Percentiles rank a stretch among this genome's conserved stretches.
phyloP scores from a whole-genome alignment of 331 rosid genomes.

The Telfairia occidentalis region DNA sequence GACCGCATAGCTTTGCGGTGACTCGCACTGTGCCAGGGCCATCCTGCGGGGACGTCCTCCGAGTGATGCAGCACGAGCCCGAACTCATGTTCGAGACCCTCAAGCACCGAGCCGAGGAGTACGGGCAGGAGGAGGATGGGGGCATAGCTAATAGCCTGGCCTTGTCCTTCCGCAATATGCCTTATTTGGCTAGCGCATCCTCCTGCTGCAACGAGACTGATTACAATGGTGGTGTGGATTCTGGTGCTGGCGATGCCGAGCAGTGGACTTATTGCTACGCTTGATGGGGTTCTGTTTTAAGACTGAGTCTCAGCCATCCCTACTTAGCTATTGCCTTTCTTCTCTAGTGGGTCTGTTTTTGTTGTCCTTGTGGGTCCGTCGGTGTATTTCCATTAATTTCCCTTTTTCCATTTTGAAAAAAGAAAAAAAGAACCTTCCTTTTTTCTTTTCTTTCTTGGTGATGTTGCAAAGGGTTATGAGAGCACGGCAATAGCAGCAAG shows the following conservation, averaged over 20 bases:
- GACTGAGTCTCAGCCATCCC: slow-evolving; percentile 10
- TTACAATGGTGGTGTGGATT: slow-evolving; percentile 39
- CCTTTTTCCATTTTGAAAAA: background rate
- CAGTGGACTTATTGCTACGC: slow-evolving; percentile 67
- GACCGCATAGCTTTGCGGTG: slow-evolving; percentile 86
- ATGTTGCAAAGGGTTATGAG: slow-evolving; percentile 10
- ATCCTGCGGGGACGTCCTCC: slow-evolving; percentile 75
- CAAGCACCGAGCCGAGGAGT: slow-evolving; percentile 66
- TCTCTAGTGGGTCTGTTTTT: background rate
- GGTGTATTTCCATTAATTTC: slow-evolving; percentile 5
- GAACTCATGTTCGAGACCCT: slow-evolving; percentile 94
- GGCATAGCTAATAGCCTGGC: slow-evolving; percentile 42
- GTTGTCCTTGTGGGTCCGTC: slow-evolving; percentile 8
- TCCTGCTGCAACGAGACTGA: slow-evolving; percentile 47
- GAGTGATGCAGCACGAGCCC: slow-evolving; percentile 97
- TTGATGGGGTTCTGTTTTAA: slow-evolving; percentile 30
- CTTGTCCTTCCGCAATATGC: slow-evolving; percentile 58
- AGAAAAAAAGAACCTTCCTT: background rate
- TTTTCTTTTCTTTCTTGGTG: background rate
- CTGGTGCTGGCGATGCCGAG: slow-evolving; percentile 42
- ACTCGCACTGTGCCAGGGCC: slow-evolving; percentile 69
- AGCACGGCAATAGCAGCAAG: background rate
- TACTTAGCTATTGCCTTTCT: slow-evolving; percentile 2
- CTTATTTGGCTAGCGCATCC: slow-evolving; percentile 39
- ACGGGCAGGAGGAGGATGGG: slow-evolving; percentile 19